These are phyloP conservation scores for Oldenlandia corymbosa DNA, from an alignment of 257 asterid species.

Conservation along the genomic window DNA sequence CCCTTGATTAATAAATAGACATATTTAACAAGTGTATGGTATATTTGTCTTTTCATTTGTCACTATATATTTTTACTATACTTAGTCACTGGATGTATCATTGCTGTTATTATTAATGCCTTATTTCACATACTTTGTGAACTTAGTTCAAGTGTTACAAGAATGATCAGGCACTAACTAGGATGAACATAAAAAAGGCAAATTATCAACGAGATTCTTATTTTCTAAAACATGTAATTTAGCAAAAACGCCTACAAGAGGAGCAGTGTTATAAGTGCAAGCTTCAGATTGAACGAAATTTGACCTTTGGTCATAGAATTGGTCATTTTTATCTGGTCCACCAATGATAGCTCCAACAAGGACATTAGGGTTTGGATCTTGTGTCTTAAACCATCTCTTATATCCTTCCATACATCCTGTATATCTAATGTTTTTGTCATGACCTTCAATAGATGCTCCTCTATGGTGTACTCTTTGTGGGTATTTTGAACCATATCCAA, in stretches of 20 bases:
- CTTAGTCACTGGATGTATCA: no score
- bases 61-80: no score
- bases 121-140: no score
- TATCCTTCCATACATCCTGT: constrained; percentile 74
- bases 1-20: no score
- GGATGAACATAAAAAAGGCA: constrained; percentile 18
- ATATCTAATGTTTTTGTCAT: constrained; percentile 40
- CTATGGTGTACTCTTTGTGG: constrained; percentile 75
- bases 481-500: constrained; percentile 53
- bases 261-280: constrained; percentile 73
- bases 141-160: no score
- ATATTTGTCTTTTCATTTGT: no score
- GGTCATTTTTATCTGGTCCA: constrained; percentile 56
- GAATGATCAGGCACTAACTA: no score
- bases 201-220: neutral
- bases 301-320: constrained; percentile 46
- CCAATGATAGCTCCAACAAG: constrained; percentile 71
- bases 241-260: constrained; percentile 70
- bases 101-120: no score
- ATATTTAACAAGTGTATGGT: no score
- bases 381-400: constrained; percentile 48
- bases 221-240: constrained; percentile 29
- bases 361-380: constrained; percentile 50
- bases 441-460: constrained; percentile 61
- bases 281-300: constrained; percentile 76